Evolutionary conservation across 371 early-diverging fungal genomes (phyloP).

Genomic region (Cladochytrium tenue): DNA sequence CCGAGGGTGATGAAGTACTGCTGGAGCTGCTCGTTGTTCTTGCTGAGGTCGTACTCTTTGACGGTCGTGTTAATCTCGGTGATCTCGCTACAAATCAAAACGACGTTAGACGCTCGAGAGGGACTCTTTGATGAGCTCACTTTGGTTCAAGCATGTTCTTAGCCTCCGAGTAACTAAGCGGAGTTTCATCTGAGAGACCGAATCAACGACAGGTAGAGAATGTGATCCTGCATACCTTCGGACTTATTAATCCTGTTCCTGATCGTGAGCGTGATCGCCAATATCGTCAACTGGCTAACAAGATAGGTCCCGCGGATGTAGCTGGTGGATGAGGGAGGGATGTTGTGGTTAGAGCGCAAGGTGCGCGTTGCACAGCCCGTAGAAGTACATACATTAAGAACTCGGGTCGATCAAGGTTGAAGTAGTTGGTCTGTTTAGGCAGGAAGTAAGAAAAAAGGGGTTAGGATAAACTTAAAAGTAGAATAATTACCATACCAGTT

Average conservation of each 20-base stretch:
- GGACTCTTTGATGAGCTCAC: slow-evolving; percentile 4
- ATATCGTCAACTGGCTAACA: not conserved
- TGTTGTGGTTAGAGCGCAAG: not conserved
- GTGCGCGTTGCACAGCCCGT: not conserved
- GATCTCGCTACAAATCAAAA: slow-evolving; percentile 14
- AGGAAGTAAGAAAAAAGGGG: no score
- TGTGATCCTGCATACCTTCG: not conserved
- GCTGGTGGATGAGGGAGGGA: not conserved
- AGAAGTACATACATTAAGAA: not conserved
- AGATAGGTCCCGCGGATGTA: not conserved
- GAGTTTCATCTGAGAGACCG: slow-evolving; percentile 44
- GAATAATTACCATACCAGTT: not conserved
- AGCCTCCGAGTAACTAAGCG: slow-evolving; percentile 75
- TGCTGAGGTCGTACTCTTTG: slow-evolving; percentile 78
- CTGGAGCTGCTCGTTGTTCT: slow-evolving; percentile 71
- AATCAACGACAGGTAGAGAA: not conserved
- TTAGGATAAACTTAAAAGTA: not conserved
- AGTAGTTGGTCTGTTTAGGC: not conserved
- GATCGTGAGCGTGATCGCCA: not conserved
- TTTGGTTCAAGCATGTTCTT: slow-evolving; percentile 53
- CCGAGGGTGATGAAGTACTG: slow-evolving; percentile 67
- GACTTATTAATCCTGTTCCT: not conserved
- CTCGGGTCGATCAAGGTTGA: not conserved
- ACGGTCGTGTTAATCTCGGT: slow-evolving; percentile 69
- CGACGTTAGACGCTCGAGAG: not conserved